phyloP scores from a whole-genome alignment of 257 asterid species.

The Solanum chilense region DNA sequence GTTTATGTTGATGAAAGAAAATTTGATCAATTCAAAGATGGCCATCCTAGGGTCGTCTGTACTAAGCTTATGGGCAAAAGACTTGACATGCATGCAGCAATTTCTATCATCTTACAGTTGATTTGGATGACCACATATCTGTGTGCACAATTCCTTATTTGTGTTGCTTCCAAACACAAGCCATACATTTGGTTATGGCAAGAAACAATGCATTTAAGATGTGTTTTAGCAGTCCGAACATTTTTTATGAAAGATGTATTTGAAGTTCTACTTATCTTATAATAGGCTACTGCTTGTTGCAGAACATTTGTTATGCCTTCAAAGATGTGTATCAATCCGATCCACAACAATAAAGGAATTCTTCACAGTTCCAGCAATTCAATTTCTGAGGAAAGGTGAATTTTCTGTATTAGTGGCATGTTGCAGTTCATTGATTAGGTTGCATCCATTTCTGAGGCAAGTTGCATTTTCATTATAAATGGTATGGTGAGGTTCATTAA shows the following conservation, averaged over 20 bases:
- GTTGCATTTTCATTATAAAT: not conserved
- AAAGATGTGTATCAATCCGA: conserved; percentile 87
- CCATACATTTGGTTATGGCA: not conserved
- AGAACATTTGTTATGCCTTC: conserved; percentile 97
- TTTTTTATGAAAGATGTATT: not conserved
- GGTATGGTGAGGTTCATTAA: not conserved
- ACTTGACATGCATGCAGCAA: not conserved
- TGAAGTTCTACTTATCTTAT: not conserved
- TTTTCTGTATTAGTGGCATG: not conserved
- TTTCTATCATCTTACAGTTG: not conserved
- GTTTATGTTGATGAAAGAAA: not conserved
- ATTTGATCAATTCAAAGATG: not conserved
- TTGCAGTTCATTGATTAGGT: not conserved
- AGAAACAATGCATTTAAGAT: not conserved
- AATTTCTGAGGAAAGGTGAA: conserved; percentile 36
- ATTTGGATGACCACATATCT: not conserved
- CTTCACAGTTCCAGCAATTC: conserved; percentile 46
- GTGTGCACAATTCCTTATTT: not conserved
- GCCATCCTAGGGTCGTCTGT: not conserved
- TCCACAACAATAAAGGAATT: conserved; percentile 82
- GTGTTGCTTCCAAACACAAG: not conserved
- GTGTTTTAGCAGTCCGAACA: not conserved
- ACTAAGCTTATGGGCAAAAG: not conserved
- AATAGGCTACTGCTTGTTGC: conserved; percentile 18
- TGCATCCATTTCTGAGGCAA: not conserved